These are phyloP conservation scores for Pseudogymnoascus sp. DNA, from an alignment of 2,329 filamentous ascomycete genomes.

Conservation along the genomic window DNA sequence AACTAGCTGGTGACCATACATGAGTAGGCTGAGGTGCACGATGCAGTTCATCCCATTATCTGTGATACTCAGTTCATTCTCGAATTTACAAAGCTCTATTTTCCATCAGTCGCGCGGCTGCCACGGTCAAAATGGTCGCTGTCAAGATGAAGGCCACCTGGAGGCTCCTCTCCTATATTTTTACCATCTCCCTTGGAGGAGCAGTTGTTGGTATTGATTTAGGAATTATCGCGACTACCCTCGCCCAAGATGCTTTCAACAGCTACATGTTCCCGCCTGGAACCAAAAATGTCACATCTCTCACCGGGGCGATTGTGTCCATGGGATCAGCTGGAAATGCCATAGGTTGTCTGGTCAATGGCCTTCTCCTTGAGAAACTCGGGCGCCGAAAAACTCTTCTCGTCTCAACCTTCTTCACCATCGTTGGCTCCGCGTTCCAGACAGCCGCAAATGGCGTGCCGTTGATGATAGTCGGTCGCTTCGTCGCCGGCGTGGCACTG, in stretches of 20 bases:
- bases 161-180: not conserved
- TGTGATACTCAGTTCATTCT: not conserved
- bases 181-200: not conserved
- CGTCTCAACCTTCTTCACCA: constrained; percentile 15
- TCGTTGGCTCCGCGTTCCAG: constrained; percentile 19
- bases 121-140: not conserved
- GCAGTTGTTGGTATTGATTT: not conserved
- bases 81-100: not conserved
- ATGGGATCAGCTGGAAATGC: constrained; percentile 3
- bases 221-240: constrained; percentile 4
- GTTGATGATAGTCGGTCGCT: constrained; percentile 21
- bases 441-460: constrained; percentile 18
- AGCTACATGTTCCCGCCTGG: constrained; percentile 1
- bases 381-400: not conserved
- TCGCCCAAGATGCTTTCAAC: constrained; percentile 6
- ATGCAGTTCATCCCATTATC: not conserved
- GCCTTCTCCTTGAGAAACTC: not conserved
- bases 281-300: constrained; percentile 2
- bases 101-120: not conserved
- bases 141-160: constrained; percentile 1
- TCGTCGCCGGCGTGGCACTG: constrained; percentile 18
- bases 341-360: not conserved
- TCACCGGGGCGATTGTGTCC: not conserved
- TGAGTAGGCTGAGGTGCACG: not conserved
- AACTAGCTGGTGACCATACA: not conserved